Evolutionary conservation across 768 basidiomycete species (phyloP), one percentile per base, ranked within the genome.

Genomic region (Leccinum longicurvipes): DNA sequence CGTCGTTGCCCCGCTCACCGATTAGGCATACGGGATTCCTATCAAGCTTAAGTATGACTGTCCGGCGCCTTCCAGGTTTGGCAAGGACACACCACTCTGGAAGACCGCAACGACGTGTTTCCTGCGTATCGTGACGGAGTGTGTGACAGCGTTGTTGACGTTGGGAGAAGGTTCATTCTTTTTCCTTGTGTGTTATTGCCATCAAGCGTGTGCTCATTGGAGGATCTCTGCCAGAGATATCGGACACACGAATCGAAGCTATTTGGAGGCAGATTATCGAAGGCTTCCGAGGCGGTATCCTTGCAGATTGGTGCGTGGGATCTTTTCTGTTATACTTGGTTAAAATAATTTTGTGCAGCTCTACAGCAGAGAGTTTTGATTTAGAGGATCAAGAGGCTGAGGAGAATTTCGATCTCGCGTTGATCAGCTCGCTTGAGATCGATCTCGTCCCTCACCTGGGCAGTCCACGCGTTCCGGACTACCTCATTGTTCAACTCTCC

Each of bases 1-100:
- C 46, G 28, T 42, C 31, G 42, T n/a, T n/a, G n/a, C n/a, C n/a
- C n/a, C n/a, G n/a, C n/a, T n/a, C 41, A 17, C 21, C 41, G 2
- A 42, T 42, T 23, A 93, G 90, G 88, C 93, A 0, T 94, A 91
- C 63, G 83, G 90, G 4, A 87, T 96, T 31, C 94, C 96, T 2
- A 84, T 98, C 68, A 93, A 94, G 66, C 75, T 98, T 60, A 95
- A 95, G 72, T 96, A 98, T 60, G 93, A 96, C 32, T 97, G 95
- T 69, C 95, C 96, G 0, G 75, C 89, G 0, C 82, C 96, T 0
- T 93, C 89, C 39, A 93, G 87, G 66, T 92, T 84, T 66, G 93
- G 91, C 3, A 87, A 91, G 52, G 96, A 95, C 64, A 74, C 72
- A 21, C 93, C 95, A 0, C 74, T 99, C 3, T 98, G 96, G 96